phyloP scores from a whole-genome alignment of 2,329 filamentous ascomycete genomes.

The Cladosporium sp. region DNA sequence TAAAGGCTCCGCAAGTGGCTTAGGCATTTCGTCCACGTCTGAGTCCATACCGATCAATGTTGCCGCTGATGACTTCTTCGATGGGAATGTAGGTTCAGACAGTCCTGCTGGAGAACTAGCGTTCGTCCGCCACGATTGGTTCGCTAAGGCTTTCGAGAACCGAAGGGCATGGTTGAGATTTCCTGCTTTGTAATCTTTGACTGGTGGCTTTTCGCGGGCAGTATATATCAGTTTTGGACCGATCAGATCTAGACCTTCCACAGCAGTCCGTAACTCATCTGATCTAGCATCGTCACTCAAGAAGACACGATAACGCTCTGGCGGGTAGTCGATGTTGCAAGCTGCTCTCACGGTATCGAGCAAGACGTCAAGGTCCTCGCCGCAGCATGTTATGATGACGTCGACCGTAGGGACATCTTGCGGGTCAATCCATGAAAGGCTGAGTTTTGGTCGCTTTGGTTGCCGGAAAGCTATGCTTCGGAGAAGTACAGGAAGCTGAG shows the following conservation, averaged over 20 bases:
- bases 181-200: slow-evolving; percentile 51
- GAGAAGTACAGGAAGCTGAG: slow-evolving; percentile 6
- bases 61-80: slow-evolving; percentile 39
- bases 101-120: neutral
- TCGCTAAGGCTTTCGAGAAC: neutral
- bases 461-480: slow-evolving; percentile 1
- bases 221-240: slow-evolving; percentile 39
- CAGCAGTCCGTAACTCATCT: slow-evolving; percentile 30
- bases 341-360: slow-evolving; percentile 38
- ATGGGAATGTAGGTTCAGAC: neutral
- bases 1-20: neutral
- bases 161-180: slow-evolving; percentile 49
- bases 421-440: neutral
- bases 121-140: neutral
- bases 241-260: slow-evolving; percentile 32
- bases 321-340: slow-evolving; percentile 38
- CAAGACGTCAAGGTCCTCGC: slow-evolving; percentile 40
- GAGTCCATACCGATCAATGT: neutral
- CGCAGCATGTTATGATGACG: slow-evolving; percentile 42
- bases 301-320: slow-evolving; percentile 35
- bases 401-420: slow-evolving; percentile 39
- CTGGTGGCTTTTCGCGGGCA: slow-evolving; percentile 42
- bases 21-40: slow-evolving; percentile 6
- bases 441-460: slow-evolving; percentile 4
- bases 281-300: slow-evolving; percentile 39